Evolutionary conservation across 176 grass and related monocot species (phyloP).

Genomic region (Coix lacrymajobi): DNA sequence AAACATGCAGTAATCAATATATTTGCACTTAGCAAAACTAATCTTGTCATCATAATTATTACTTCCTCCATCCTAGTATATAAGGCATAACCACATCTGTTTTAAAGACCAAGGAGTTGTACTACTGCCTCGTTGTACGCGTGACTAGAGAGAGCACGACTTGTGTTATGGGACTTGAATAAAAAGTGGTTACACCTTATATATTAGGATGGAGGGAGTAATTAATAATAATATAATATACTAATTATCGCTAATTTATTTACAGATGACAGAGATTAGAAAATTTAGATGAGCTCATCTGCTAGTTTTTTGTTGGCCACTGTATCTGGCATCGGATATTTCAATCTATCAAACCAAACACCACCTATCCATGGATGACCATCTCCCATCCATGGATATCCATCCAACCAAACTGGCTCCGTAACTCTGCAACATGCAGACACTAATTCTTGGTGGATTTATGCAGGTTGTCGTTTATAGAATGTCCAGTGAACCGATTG

Average conservation of each 20-base stretch:
- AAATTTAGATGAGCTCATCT: background rate
- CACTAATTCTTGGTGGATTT: constrained; percentile 12
- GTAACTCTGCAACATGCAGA: background rate
- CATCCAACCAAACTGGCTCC: background rate
- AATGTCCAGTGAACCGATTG: constrained; percentile 93
- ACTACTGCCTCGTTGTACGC: too few relatives aligned
- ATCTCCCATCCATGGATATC: background rate
- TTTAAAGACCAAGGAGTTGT: too few relatives aligned
- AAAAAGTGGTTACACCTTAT: too few relatives aligned
- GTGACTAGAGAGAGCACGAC: too few relatives aligned
- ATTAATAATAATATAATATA: background rate
- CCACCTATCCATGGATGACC: background rate
- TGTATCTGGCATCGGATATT: background rate
- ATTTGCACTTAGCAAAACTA: background rate
- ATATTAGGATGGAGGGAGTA: background rate
- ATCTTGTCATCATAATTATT: background rate
- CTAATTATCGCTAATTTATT: background rate
- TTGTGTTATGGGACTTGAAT: too few relatives aligned
- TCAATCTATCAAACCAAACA: background rate
- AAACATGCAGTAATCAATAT: background rate
- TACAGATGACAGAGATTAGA: background rate
- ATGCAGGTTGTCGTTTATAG: constrained; percentile 89
- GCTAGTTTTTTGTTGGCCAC: background rate
- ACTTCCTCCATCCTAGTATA: too few relatives aligned
- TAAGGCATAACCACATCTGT: too few relatives aligned